Base-by-base conservation (phyloP, 805 yeast species). In the Starmerella apis region DNA sequence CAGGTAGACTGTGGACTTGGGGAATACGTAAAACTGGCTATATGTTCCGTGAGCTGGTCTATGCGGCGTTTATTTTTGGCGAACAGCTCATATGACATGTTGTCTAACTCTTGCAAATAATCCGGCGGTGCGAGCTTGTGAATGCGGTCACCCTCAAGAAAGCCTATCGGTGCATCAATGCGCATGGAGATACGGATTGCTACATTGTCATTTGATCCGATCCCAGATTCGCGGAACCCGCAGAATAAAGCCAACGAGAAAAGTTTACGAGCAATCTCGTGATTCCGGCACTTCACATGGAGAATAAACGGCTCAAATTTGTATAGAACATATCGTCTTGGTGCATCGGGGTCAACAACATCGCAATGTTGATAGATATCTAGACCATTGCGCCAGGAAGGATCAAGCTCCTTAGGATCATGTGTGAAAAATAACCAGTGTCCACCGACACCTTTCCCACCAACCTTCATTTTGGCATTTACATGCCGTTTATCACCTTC, bases 211-310 rank as follows among this genome's bases (percentile, higher is more conserved):
- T 86, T 84, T 27, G 80, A 72, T 7, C 94, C 94, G 42, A 86
- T 84, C 0, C 95, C 95, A 27, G 85, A 75, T 64, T 86, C 95
- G 59, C 95, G 72, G 60, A 82, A 86, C 2, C 95, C 95, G 66
- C 92, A 81, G 2, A 75, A 73, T 85, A 86, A 81, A 0, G 94
- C 94, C 0, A 76, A 66, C 32, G 79, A 76, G 55, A 80, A 84
- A 10, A 86, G 63, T 35, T 65, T 66, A n/a, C 73, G 70, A 0
- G 95, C 94, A 4, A 72, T 65, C 13, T 65, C 68, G 23, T 71
- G 65, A 56, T 78, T 74, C 42, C 90, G 71, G 60, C 95, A 84
- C 60, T 84, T 81, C 4, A 86, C 86, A 64, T 86, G 95, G 43
- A 86, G 66, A 44, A 86, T 86, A 63, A 86, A 72, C 3, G 95